Percentiles rank a stretch among this genome's conserved stretches.
Evolutionary conservation across 2,329 filamentous ascomycete species (phyloP).

Genomic region (Scytalidium lignicola): DNA sequence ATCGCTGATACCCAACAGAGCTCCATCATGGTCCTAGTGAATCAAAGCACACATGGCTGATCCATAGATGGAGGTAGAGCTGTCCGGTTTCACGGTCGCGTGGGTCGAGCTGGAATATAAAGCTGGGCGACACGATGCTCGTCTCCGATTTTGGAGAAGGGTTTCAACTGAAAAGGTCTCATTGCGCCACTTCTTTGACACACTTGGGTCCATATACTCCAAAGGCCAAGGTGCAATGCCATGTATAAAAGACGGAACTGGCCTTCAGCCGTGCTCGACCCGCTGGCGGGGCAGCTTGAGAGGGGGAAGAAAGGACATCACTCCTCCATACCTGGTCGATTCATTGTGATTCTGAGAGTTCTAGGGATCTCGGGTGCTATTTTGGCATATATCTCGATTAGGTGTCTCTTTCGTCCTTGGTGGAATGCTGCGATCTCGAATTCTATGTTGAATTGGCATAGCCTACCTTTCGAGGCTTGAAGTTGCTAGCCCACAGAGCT

Average conservation of each 20-base stretch:
- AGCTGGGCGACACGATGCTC: too few relatives aligned
- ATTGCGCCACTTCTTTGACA: not conserved
- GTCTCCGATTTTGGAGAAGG: too few relatives aligned
- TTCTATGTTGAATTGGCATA: not conserved
- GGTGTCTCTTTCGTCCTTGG: not conserved
- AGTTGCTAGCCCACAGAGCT: not conserved
- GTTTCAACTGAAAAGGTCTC: too few relatives aligned
- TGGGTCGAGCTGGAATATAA: not conserved
- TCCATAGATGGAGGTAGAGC: not conserved
- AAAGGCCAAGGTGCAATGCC: not conserved
- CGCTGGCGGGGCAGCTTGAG: slow-evolving; percentile 19
- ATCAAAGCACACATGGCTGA: not conserved
- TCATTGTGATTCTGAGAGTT: slow-evolving; percentile 18
- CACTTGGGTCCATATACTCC: not conserved
- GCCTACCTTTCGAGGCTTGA: not conserved
- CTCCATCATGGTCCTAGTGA: not conserved
- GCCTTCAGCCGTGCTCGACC: not conserved
- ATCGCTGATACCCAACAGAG: not conserved
- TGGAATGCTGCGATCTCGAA: not conserved
- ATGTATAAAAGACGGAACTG: not conserved
- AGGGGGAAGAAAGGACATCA: slow-evolving; percentile 16
- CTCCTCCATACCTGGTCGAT: slow-evolving; percentile 28
- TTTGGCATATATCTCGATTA: not conserved
- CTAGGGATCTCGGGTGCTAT: not conserved
- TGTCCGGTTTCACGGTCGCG: not conserved